phyloP scores from a whole-genome alignment of 2,329 filamentous ascomycete genomes.

The Macroventuria anomochaeta region DNA sequence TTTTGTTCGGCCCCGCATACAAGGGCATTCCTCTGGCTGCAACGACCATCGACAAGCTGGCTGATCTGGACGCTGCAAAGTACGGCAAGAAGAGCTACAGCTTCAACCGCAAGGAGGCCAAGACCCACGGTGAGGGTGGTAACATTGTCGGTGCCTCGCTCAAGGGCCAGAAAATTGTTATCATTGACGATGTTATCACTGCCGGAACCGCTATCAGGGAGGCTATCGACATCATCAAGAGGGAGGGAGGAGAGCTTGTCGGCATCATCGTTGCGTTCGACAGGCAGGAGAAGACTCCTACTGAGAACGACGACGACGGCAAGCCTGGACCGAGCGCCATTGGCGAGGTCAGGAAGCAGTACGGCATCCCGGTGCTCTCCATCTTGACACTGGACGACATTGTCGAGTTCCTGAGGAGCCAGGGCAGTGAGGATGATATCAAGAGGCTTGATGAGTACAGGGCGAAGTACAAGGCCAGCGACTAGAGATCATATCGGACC shows the following conservation, averaged over 20 bases:
- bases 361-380: conserved; percentile 79
- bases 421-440: conserved; percentile 56
- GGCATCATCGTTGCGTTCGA: conserved; percentile 91
- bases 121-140: conserved; percentile 94
- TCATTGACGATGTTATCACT: conserved; percentile 97
- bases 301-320: conserved; percentile 65
- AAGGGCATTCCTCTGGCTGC: conserved; percentile 94
- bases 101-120: conserved; percentile 96
- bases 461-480: conserved; percentile 50
- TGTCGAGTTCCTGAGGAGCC: conserved; percentile 52
- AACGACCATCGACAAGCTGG: conserved; percentile 76
- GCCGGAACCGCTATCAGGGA: conserved; percentile 94
- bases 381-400: conserved; percentile 88
- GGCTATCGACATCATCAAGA: conserved; percentile 85
- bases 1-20: conserved; percentile 94
- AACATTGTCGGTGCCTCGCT: conserved; percentile 87
- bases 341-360: conserved; percentile 82
- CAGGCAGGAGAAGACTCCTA: conserved; percentile 80
- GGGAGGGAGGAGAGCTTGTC: conserved; percentile 82
- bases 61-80: conserved; percentile 68
- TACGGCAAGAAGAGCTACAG: conserved; percentile 79
- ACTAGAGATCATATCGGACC: conserved; percentile 24
- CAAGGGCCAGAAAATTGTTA: conserved; percentile 83
- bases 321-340: conserved; percentile 79
- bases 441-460: conserved; percentile 50